These are phyloP conservation scores for Alloteropsis angusta DNA, from an alignment of 202 grass and related monocot species.

Conservation along the genomic window DNA sequence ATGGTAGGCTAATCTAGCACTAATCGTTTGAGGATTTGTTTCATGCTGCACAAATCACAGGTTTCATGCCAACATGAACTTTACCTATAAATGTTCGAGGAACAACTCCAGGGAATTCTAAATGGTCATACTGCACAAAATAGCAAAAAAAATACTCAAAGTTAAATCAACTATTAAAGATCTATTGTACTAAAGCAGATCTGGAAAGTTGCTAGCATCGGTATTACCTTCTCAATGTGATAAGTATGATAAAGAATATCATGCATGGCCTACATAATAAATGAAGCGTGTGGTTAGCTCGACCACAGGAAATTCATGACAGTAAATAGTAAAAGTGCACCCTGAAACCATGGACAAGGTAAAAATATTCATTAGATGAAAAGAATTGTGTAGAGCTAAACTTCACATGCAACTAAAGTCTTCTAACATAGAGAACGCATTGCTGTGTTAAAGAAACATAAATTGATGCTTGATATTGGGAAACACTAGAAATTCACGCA, in stretches of 20 bases:
- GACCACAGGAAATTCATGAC: constrained; percentile 3
- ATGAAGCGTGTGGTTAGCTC: constrained; percentile 14
- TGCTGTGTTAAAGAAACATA: neutral
- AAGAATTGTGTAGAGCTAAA: neutral
- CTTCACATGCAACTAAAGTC: neutral
- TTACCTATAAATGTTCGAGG: constrained; percentile 98
- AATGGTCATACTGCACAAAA: constrained; percentile 73
- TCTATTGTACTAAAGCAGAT: constrained; percentile 2
- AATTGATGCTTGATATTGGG: neutral
- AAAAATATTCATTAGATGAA: neutral
- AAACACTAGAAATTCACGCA: neutral
- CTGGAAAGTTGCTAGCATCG: constrained; percentile 2
- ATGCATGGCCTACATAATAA: constrained; percentile 80
- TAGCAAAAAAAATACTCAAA: neutral
- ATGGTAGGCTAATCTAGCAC: neutral
- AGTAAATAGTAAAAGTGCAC: constrained; percentile 12
- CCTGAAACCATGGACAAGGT: neutral
- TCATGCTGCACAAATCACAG: neutral
- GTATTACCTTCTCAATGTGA: constrained; percentile 67
- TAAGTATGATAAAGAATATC: constrained; percentile 75
- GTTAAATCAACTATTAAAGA: constrained; percentile 18
- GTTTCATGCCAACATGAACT: constrained; percentile 12
- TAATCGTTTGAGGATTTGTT: neutral
- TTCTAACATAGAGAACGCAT: neutral
- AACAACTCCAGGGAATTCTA: constrained; percentile 90